These are phyloP conservation scores for Phyllosticta ampelicida DNA, from an alignment of 2,329 filamentous ascomycete species.

Conservation along the genomic window DNA sequence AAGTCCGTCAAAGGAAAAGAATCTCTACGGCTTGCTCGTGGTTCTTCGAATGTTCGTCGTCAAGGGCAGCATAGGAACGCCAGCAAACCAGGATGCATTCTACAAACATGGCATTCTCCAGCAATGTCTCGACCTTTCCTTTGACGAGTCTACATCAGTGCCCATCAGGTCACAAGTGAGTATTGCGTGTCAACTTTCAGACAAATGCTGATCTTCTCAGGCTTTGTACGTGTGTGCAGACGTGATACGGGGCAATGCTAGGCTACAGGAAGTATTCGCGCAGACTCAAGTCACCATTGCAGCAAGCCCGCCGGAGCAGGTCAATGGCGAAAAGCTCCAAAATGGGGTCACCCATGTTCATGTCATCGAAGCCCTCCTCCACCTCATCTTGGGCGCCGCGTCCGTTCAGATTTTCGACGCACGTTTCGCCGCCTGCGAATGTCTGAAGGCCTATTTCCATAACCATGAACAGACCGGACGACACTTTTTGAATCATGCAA, in stretches of 20 bases:
- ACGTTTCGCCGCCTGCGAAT: slow-evolving; percentile 75
- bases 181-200: slow-evolving; percentile 7
- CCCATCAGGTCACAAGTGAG: slow-evolving; percentile 71
- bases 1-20: slow-evolving; percentile 70
- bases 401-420: slow-evolving; percentile 62
- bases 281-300: slow-evolving; percentile 50
- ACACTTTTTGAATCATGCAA: slow-evolving; percentile 80
- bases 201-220: slow-evolving; percentile 27
- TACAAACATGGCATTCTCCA: slow-evolving; percentile 73
- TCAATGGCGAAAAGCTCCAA: slow-evolving; percentile 42
- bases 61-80: slow-evolving; percentile 66
- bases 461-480: slow-evolving; percentile 69
- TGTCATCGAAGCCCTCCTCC: slow-evolving; percentile 86
- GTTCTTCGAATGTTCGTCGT: slow-evolving; percentile 80
- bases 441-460: slow-evolving; percentile 85
- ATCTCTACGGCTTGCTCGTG: slow-evolving; percentile 79
- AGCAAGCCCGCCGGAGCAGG: slow-evolving; percentile 47
- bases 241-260: slow-evolving; percentile 69
- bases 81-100: slow-evolving; percentile 75
- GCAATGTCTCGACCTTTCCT: slow-evolving; percentile 72
- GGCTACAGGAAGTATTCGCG: slow-evolving; percentile 55
- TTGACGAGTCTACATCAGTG: slow-evolving; percentile 59
- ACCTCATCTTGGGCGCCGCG: slow-evolving; percentile 63
- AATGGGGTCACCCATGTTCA: slow-evolving; percentile 58
- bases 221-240: slow-evolving; percentile 79